Conservation (phyloP, 345 rosid genomes). For the Tarenaya hassleriana region DNA sequence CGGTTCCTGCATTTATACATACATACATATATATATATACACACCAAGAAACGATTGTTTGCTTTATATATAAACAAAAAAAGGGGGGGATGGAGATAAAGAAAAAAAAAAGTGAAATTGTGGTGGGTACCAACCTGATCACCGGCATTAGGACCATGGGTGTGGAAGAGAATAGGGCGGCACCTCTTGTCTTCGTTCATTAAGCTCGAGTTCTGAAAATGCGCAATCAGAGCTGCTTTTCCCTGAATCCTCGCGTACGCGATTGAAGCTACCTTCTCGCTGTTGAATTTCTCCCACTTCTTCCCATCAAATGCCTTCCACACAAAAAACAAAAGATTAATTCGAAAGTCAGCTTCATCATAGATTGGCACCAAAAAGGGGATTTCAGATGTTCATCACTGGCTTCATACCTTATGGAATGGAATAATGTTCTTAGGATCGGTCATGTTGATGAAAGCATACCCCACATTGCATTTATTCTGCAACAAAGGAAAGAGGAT, state of each 20-base stretch:
- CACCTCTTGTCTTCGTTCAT: conserved; percentile 76
- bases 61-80: too few relatives aligned
- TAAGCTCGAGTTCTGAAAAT: conserved; percentile 74
- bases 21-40: too few relatives aligned
- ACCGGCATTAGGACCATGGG: too few relatives aligned
- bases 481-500: neutral
- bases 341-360: too few relatives aligned
- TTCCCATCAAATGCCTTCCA: conserved; percentile 62
- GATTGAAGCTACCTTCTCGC: conserved; percentile 74
- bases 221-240: conserved; percentile 55
- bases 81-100: too few relatives aligned
- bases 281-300: conserved; percentile 81
- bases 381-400: too few relatives aligned
- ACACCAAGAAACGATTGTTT: too few relatives aligned
- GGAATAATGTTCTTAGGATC: conserved; percentile 60
- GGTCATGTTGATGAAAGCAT: conserved; percentile 74
- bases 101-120: too few relatives aligned
- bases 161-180: conserved; percentile 69
- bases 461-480: conserved; percentile 84
- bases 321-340: conserved; percentile 10
- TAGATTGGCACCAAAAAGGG: too few relatives aligned
- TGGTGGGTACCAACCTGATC: too few relatives aligned
- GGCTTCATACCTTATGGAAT: conserved; percentile 66
- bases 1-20: too few relatives aligned
- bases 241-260: conserved; percentile 87